Evolutionary conservation across 2,329 filamentous ascomycete genomes (phyloP).

Genomic region (Ceratocystis harringtonii): DNA sequence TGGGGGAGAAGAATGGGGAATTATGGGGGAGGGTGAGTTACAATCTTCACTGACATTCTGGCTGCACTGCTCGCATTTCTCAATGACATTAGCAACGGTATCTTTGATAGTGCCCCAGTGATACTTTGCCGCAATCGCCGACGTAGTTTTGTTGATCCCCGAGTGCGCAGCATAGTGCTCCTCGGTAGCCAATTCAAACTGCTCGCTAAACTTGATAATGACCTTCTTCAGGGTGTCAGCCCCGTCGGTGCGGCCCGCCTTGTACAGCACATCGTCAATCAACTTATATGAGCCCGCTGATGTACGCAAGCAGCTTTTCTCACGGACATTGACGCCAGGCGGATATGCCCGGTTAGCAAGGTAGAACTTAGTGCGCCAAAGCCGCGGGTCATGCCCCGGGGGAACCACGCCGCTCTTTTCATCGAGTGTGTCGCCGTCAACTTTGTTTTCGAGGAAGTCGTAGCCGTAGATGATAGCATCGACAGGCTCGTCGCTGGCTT

Average conservation of each 20-base stretch:
- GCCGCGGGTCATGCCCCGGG: slow-evolving; percentile 56
- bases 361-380: slow-evolving; percentile 97
- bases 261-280: slow-evolving; percentile 70
- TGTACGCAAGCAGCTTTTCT: slow-evolving; percentile 86
- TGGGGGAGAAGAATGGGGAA: neutral
- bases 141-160: slow-evolving; percentile 96
- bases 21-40: slow-evolving; percentile 9
- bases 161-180: slow-evolving; percentile 66
- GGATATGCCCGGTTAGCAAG: slow-evolving; percentile 91
- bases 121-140: slow-evolving; percentile 80
- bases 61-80: slow-evolving; percentile 81
- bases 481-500: slow-evolving; percentile 51
- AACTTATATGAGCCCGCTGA: slow-evolving; percentile 94
- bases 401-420: slow-evolving; percentile 15
- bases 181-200: slow-evolving; percentile 74
- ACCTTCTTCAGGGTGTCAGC: slow-evolving; percentile 54
- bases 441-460: slow-evolving; percentile 36
- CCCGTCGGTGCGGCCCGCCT: slow-evolving; percentile 37
- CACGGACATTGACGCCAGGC: slow-evolving; percentile 78
- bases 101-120: slow-evolving; percentile 98
- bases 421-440: slow-evolving; percentile 23
- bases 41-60: slow-evolving; percentile 37
- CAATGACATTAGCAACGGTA: slow-evolving; percentile 86
- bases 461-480: slow-evolving; percentile 68
- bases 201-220: slow-evolving; percentile 72